phyloP scores from a whole-genome alignment of 495 filamentous ascomycete genomes.

The Neurospora tetraspora region DNA sequence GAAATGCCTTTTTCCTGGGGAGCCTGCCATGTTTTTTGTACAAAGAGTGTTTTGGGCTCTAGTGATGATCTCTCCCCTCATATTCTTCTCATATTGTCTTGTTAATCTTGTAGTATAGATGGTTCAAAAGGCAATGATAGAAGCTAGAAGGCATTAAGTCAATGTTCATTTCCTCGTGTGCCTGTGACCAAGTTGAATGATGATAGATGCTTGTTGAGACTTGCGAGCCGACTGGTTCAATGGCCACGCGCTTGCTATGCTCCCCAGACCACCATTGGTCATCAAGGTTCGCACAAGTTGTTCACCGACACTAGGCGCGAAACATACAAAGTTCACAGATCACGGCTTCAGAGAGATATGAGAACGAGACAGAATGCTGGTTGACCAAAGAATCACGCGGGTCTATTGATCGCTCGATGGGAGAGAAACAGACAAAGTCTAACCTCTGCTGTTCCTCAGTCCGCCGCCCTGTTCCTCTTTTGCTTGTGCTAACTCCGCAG shows the following conservation, averaged over 20 bases:
- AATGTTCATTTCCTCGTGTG: background rate
- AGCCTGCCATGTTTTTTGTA: slow-evolving; percentile 8
- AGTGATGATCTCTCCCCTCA: slow-evolving; percentile 20
- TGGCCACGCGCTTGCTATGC: background rate
- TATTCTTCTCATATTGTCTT: slow-evolving; percentile 21
- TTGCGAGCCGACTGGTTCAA: background rate
- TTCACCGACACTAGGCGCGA: background rate
- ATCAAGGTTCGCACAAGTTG: background rate
- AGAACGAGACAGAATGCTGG: background rate
- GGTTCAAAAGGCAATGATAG: slow-evolving; percentile 22
- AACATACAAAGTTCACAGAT: background rate
- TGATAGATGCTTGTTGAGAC: background rate
- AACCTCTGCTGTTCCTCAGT: background rate
- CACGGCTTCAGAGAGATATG: background rate
- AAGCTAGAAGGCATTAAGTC: background rate
- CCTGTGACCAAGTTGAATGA: background rate
- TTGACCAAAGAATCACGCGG: background rate
- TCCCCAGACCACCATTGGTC: background rate
- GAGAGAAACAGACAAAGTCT: background rate
- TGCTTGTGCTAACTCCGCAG: background rate
- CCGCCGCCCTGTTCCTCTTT: background rate
- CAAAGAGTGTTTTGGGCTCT: slow-evolving; percentile 7
- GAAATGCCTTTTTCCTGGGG: slow-evolving; percentile 2
- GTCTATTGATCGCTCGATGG: background rate
- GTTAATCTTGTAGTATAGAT: slow-evolving; percentile 23